Evolutionary conservation across 2,329 filamentous ascomycete species (phyloP).

Genomic region (Talaromyces piceae): DNA sequence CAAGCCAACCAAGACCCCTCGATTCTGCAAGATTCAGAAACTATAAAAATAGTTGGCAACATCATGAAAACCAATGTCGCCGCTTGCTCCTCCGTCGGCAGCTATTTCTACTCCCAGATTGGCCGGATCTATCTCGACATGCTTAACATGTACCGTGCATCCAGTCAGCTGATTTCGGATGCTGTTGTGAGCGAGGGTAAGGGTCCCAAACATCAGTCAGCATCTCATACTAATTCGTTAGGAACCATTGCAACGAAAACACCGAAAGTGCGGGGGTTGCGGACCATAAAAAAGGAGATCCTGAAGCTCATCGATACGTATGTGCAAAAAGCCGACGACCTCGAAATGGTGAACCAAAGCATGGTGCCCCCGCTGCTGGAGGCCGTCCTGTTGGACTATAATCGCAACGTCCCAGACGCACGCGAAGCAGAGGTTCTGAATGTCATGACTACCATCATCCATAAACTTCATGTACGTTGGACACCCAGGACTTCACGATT

Average conservation of each 20-base stretch:
- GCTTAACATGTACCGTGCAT: conserved; percentile 97
- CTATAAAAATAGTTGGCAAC: conserved; percentile 97
- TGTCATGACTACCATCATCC: conserved; percentile 95
- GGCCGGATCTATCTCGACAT: conserved; percentile 97
- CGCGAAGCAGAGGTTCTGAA: conserved; percentile 94
- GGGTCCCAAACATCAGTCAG: conserved; percentile 13
- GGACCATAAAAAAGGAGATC: conserved; percentile 99
- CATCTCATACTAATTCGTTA: conserved; percentile 25
- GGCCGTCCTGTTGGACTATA: conserved; percentile 91
- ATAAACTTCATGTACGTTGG: conserved; percentile 84
- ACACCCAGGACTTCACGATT: conserved; percentile 46
- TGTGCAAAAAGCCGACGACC: conserved; percentile 93
- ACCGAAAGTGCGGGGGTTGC: conserved; percentile 86
- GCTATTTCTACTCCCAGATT: conserved; percentile 97
- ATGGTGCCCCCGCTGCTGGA: conserved; percentile 96
- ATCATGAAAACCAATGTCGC: conserved; percentile 99
- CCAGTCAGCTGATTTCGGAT: conserved; percentile 93
- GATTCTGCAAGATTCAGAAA: conserved; percentile 84
- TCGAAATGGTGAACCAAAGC: conserved; percentile 84
- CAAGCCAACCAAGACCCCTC: conserved; percentile 76
- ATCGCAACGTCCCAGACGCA: conserved; percentile 90
- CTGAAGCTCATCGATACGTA: conserved; percentile 97
- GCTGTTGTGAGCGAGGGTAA: conserved; percentile 77
- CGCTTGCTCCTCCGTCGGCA: conserved; percentile 92
- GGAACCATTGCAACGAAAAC: conserved; percentile 93